Conservation (phyloP, 768 basidiomycete species). For the Suillus occidentalis region DNA sequence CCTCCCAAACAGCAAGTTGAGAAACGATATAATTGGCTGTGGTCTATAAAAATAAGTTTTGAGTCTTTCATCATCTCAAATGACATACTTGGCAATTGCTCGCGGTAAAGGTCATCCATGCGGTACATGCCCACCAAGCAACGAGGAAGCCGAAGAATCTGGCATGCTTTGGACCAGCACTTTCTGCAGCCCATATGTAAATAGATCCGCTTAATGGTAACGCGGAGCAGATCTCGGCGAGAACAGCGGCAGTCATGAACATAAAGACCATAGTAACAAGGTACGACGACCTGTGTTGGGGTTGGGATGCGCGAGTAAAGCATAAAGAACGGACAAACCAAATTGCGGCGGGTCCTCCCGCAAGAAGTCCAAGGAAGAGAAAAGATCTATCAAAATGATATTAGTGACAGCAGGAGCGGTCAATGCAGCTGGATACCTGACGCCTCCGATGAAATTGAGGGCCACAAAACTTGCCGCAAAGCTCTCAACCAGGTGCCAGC, state of each 20-base stretch:
- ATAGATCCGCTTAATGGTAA: constrained; percentile 87
- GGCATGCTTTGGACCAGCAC: constrained; percentile 84
- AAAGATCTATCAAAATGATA: constrained; percentile 49
- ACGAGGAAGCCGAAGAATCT: constrained; percentile 88
- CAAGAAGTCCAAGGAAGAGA: constrained; percentile 77
- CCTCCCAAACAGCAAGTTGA: constrained; percentile 74
- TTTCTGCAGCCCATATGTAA: constrained; percentile 93
- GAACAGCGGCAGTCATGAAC: constrained; percentile 81
- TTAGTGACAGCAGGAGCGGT: not conserved
- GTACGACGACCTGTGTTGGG: constrained; percentile 73
- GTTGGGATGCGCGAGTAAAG: not conserved
- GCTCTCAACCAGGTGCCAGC: constrained; percentile 80
- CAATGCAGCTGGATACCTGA: constrained; percentile 49
- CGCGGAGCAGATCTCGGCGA: constrained; percentile 91
- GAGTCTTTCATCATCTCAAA: not conserved
- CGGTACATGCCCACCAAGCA: constrained; percentile 91
- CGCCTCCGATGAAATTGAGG: constrained; percentile 88
- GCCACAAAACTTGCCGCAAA: constrained; percentile 88
- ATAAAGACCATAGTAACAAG: constrained; percentile 82
- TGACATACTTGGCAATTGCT: constrained; percentile 77
- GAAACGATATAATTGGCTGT: constrained; percentile 91
- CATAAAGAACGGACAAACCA: constrained; percentile 47
- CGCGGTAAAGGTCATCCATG: constrained; percentile 95
- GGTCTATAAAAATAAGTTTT: constrained; percentile 45
- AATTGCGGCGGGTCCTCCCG: constrained; percentile 85